Base-by-base conservation (phyloP, 805 yeast genomes). In the Cyberlindnera veronae region DNA sequence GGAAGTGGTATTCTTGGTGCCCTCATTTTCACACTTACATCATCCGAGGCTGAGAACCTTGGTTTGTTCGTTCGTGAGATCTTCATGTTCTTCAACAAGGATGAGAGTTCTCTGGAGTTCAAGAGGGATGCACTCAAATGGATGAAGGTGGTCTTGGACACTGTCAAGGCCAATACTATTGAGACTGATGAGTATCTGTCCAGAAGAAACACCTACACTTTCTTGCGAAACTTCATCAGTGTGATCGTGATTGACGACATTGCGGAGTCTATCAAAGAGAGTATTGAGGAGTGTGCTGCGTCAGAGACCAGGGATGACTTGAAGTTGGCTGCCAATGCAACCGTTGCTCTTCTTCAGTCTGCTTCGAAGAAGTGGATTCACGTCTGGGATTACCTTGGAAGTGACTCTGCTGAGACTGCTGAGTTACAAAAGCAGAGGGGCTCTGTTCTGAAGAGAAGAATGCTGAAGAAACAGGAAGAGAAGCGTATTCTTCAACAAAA, bases 221-320 rank as follows among this genome's bases (percentile, higher is more conserved):
- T 87, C 51, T 66, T 89, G 66, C 86, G 82, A 55, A 79, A 78
- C 49, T 61, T 82, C 32, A 62, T 81, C 15, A 95, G 96, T 0
- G 64, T 71, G 10, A 37, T 44, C 16, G 29, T 13, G 15, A 74
- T 85, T 12, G 79, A 78, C 37, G 79, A 73, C 21, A 90, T 85
- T 41, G 81, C 88, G 24, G 77, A 75, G 39, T 42, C 54, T 6
- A 54, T 89, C 2, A 60, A 71, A 7, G 63, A 59, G 5, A 60
- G 68, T 10, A 64, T 90, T 24, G 69, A 75, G 22, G 50, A 54
- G 2, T 74, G 84, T 16, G 54, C 76, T 7, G 46, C 58, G 5
- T 54, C 58, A 0, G 97, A 90, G 47, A 56, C 63, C 4, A 73
- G 97, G 48, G 90, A 85, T 39, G 98, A 90, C 61, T 71, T 90